Evolutionary conservation across 106 monocot genomes (phyloP), one percentile per base, ranked within the genome.

Genomic region (Platanthera guangdongensis): DNA sequence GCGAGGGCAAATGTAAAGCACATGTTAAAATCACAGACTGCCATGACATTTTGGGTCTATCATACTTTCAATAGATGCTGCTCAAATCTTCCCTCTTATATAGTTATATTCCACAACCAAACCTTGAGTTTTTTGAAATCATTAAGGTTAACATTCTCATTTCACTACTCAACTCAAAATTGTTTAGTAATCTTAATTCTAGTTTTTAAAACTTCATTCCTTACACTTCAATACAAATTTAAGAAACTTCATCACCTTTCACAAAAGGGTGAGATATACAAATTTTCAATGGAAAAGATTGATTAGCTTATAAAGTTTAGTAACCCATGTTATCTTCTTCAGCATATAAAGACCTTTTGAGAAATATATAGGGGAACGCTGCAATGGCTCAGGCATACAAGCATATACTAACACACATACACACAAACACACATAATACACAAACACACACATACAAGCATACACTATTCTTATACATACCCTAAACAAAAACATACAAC

Each of bases 351-450:
- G 50, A 51, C 19, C 16, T 72, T 16, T 11, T 72, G 16, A 51
- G 72, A 19, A 72, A 50, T 72, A 72, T 50, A 51, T 8, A 46
- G 3, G 32, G 32, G 11, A 55, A 65, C 25, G 30, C n/a, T 60
- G 21, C 52, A 65, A 82, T 82, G 86, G 72, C 88, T 77, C 84
- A 85, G 39, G n/a, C n/a, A n/a, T n/a, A n/a, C n/a, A n/a, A n/a
- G n/a, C n/a, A n/a, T n/a, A n/a, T n/a, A n/a, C n/a, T n/a, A n/a
- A n/a, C n/a, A n/a, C n/a, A n/a, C n/a, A n/a, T n/a, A n/a, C n/a
- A n/a, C n/a, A n/a, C n/a, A n/a, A n/a, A n/a, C n/a, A n/a, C n/a
- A n/a, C n/a, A n/a, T n/a, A n/a, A n/a, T n/a, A n/a, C n/a, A n/a
- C n/a, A n/a, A n/a, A n/a, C n/a, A n/a, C n/a, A n/a, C n/a, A n/a